These are phyloP conservation scores for Talaromyces trachyspermus DNA, from an alignment of 495 filamentous ascomycete genomes.

Conservation along the genomic window DNA sequence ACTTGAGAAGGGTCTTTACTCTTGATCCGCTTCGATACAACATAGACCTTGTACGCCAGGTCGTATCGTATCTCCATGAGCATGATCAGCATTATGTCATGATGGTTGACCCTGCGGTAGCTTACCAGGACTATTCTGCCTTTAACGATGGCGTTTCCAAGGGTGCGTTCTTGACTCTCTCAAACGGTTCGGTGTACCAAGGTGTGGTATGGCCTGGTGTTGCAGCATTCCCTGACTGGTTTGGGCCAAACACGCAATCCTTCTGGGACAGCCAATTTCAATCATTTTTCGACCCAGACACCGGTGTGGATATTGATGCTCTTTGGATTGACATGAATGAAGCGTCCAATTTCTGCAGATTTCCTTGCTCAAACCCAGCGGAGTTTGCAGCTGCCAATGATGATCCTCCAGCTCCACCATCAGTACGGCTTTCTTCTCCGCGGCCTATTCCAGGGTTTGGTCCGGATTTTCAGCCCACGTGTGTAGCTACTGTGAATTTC, in stretches of 20 bases:
- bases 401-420: conserved; percentile 58
- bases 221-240: conserved; percentile 81
- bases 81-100: conserved; percentile 74
- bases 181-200: conserved; percentile 60
- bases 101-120: conserved; percentile 83
- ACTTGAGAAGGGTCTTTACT: conserved; percentile 59
- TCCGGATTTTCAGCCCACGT: conserved; percentile 56
- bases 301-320: conserved; percentile 74
- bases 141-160: conserved; percentile 55
- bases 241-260: conserved; percentile 52
- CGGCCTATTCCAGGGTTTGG: conserved; percentile 65
- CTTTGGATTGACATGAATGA: conserved; percentile 90
- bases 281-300: conserved; percentile 56
- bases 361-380: conserved; percentile 61
- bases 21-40: conserved; percentile 69
- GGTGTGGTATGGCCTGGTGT: conserved; percentile 83
- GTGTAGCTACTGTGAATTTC: conserved; percentile 9
- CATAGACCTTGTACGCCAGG: conserved; percentile 54
- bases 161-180: conserved; percentile 57
- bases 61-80: conserved; percentile 64
- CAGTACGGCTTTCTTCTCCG: conserved; percentile 51
- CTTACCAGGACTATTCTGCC: conserved; percentile 57
- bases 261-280: conserved; percentile 73
- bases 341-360: conserved; percentile 64
- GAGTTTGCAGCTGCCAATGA: conserved; percentile 42